Percentiles rank a stretch among this genome's conserved stretches.
Conservation (phyloP, 2,329 filamentous ascomycete genomes). For the Didymella exigua region DNA sequence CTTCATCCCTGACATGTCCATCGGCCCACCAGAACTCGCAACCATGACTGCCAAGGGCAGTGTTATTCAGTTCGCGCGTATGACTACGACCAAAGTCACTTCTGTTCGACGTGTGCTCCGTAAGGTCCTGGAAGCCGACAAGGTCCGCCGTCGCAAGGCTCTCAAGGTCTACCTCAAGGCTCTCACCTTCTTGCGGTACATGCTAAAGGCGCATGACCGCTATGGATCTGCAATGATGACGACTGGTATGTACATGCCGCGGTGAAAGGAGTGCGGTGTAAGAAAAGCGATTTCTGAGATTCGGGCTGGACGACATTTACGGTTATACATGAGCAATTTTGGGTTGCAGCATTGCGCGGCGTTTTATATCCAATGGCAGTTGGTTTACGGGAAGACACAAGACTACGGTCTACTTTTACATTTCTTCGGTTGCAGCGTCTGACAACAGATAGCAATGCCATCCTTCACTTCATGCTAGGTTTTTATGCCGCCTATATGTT, state of each 20-base stretch:
- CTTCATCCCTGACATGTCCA: constrained; percentile 30
- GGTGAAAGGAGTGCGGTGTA: constrained; percentile 14
- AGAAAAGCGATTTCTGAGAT: constrained; percentile 5
- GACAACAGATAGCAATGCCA: constrained; percentile 8
- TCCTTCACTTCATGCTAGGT: neutral
- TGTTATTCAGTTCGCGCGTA: constrained; percentile 30
- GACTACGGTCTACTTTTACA: constrained; percentile 5
- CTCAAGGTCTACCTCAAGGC: constrained; percentile 33
- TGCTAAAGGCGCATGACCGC: constrained; percentile 32
- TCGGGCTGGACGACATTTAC: constrained; percentile 1
- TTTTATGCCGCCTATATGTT: neutral
- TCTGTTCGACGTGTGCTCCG: constrained; percentile 30
- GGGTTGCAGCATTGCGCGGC: constrained; percentile 17
- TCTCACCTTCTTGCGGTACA: constrained; percentile 30
- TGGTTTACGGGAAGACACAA: constrained; percentile 10
- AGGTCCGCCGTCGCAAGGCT: constrained; percentile 24
- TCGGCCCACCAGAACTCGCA: constrained; percentile 27
- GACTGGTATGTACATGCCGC: constrained; percentile 36
- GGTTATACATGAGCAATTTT: constrained; percentile 15
- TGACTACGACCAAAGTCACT: constrained; percentile 20
- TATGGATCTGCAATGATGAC: constrained; percentile 35
- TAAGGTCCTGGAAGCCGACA: constrained; percentile 32
- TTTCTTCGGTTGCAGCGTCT: constrained; percentile 8
- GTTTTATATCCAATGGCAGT: constrained; percentile 19
- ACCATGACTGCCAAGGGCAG: constrained; percentile 24